A percentile compares a stretch with the other conserved stretches of the same genome.
These are phyloP conservation scores for Pseudogymnoascus sp. DNA, from an alignment of 2,329 filamentous ascomycete species.

Conservation along the genomic window DNA sequence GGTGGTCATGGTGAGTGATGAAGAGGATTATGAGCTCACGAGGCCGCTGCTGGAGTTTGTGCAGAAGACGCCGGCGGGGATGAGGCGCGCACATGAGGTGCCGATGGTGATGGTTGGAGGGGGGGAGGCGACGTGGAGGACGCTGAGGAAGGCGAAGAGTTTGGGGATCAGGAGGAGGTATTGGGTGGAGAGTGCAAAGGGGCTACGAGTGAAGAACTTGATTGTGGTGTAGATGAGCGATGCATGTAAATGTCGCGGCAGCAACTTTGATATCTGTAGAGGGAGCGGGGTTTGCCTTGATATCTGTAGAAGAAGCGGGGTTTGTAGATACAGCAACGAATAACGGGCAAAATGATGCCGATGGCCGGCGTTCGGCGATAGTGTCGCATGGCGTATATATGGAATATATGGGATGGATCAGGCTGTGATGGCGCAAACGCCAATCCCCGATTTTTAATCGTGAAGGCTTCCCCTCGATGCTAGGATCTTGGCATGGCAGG, in stretches of 20 bases:
- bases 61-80: constrained; percentile 42
- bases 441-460: not conserved
- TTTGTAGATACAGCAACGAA: not conserved
- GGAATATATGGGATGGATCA: not conserved
- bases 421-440: not conserved
- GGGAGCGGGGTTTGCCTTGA: not conserved
- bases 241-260: not conserved
- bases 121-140: constrained; percentile 54
- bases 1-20: constrained; percentile 65
- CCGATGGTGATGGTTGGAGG: constrained; percentile 78
- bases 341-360: not conserved
- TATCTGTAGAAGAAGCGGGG: not conserved
- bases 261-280: constrained; percentile 1
- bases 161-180: constrained; percentile 73
- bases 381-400: not conserved
- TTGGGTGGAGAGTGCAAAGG: constrained; percentile 65
- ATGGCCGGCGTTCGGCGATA: not conserved
- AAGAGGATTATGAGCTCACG: constrained; percentile 28
- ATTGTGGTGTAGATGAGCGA: constrained; percentile 41
- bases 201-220: constrained; percentile 69
- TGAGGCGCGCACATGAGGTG: constrained; percentile 50
- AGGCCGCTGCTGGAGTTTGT: constrained; percentile 67
- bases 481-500: not conserved
- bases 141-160: constrained; percentile 54
- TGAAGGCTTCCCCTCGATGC: not conserved